These are phyloP conservation scores for Fraxinus pennsylvanica DNA, from an alignment of 257 asterid genomes.

Conservation along the genomic window DNA sequence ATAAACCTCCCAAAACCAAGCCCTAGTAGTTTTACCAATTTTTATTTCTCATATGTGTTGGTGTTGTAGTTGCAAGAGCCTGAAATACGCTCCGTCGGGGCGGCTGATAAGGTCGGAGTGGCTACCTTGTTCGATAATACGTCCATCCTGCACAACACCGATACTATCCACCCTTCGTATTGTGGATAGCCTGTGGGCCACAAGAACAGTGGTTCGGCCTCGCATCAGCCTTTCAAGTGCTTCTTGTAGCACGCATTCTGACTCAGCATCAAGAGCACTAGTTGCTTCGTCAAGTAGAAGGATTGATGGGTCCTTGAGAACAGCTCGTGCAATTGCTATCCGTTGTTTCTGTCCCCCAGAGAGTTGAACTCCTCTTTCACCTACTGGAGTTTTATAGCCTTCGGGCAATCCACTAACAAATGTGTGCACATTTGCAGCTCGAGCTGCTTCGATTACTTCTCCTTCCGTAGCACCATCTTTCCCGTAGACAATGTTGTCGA, in stretches of 20 bases:
- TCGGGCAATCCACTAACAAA: slow-evolving; percentile 84
- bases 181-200: slow-evolving; percentile 91
- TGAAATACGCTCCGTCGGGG: slow-evolving; percentile 80
- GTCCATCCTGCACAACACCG: slow-evolving; percentile 91
- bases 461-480: slow-evolving; percentile 84
- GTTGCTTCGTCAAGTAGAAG: slow-evolving; percentile 98
- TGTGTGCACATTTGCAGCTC: slow-evolving; percentile 83
- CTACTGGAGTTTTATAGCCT: slow-evolving; percentile 83
- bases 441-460: slow-evolving; percentile 83
- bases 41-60: slow-evolving; percentile 54
- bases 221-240: slow-evolving; percentile 93
- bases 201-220: slow-evolving; percentile 85
- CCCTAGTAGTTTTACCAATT: background rate
- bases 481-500: slow-evolving; percentile 92
- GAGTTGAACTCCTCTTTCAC: slow-evolving; percentile 90
- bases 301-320: slow-evolving; percentile 84
- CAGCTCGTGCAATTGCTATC: slow-evolving; percentile 91
- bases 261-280: slow-evolving; percentile 92
- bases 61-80: slow-evolving; percentile 85
- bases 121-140: slow-evolving; percentile 90
- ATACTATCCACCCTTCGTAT: slow-evolving; percentile 82
- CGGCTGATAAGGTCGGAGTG: slow-evolving; percentile 78
- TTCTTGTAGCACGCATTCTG: slow-evolving; percentile 86
- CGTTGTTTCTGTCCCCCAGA: slow-evolving; percentile 97
- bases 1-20: slow-evolving; percentile 13